Evolutionary conservation across 2,329 filamentous ascomycete species (phyloP).

Genomic region (Diaporthe helianthi): DNA sequence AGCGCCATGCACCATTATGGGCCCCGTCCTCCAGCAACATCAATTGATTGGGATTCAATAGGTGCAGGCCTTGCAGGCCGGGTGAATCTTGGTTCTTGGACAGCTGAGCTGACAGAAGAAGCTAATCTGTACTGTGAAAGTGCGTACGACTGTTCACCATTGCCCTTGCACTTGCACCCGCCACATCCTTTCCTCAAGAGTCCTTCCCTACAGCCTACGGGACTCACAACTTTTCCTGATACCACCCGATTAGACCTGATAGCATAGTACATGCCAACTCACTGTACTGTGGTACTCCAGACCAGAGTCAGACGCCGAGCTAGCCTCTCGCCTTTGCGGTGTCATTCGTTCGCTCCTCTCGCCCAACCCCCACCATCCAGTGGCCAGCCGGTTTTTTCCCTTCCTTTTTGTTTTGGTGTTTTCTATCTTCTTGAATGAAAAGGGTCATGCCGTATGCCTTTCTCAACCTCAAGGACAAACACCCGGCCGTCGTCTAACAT

Average conservation of each 20-base stretch:
- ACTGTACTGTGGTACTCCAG: slow-evolving; percentile 5
- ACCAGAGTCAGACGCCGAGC: slow-evolving; percentile 21
- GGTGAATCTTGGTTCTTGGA: slow-evolving; percentile 3
- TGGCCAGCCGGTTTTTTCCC: slow-evolving; percentile 11
- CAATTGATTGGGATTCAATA: no score
- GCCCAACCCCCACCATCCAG: slow-evolving; percentile 42
- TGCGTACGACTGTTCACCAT: slow-evolving; percentile 16
- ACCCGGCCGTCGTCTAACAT: slow-evolving; percentile 80
- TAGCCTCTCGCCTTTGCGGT: slow-evolving; percentile 34
- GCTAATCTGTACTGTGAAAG: not conserved
- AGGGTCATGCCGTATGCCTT: slow-evolving; percentile 72
- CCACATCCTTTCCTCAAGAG: slow-evolving; percentile 10
- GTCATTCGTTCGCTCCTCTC: slow-evolving; percentile 40
- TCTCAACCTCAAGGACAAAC: slow-evolving; percentile 62
- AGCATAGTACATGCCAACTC: slow-evolving; percentile 19
- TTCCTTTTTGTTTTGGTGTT: slow-evolving; percentile 1
- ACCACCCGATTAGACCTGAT: slow-evolving; percentile 8
- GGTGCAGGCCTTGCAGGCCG: no score
- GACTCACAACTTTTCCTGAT: slow-evolving; percentile 6
- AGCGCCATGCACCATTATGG: slow-evolving; percentile 23
- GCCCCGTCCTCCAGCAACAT: slow-evolving; percentile 5
- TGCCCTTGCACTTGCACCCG: slow-evolving; percentile 20
- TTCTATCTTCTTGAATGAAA: slow-evolving; percentile 45
- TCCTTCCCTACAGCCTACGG: no score
- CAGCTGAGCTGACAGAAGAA: slow-evolving; percentile 17